phyloP scores from a whole-genome alignment of 352 stramenopile species.

The Peronospora belbahrii region DNA sequence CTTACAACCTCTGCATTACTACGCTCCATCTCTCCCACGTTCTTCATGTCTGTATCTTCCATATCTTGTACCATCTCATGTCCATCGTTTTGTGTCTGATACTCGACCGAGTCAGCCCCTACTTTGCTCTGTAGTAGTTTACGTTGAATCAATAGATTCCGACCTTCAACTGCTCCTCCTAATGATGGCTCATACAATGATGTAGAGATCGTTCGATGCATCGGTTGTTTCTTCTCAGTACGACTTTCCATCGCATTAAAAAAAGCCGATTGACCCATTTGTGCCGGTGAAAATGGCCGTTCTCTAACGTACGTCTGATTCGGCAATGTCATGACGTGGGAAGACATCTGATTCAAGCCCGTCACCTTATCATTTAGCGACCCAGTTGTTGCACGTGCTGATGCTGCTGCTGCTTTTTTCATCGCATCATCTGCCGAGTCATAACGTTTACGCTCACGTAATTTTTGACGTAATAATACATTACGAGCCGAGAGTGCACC shows the following conservation, averaged over 20 bases:
- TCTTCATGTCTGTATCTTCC: slow-evolving; percentile 29
- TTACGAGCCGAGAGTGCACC: slow-evolving; percentile 66
- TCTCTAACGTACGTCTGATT: not conserved
- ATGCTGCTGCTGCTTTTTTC: slow-evolving; percentile 33
- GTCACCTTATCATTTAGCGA: no score
- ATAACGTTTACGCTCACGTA: slow-evolving; percentile 71
- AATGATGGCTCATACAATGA: slow-evolving; percentile 8
- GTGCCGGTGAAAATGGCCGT: slow-evolving; percentile 24
- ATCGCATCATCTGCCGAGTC: slow-evolving; percentile 82
- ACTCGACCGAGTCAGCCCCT: slow-evolving; percentile 73
- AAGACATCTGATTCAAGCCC: no score
- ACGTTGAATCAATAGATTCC: slow-evolving; percentile 64
- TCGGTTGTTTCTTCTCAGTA: slow-evolving; percentile 12
- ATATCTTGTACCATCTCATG: not conserved
- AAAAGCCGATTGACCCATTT: slow-evolving; percentile 36
- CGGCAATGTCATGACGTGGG: no score
- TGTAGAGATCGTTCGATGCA: slow-evolving; percentile 9
- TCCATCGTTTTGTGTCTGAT: slow-evolving; percentile 40
- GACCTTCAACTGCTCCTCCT: slow-evolving; percentile 35
- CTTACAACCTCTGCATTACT: slow-evolving; percentile 18
- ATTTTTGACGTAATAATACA: slow-evolving; percentile 62
- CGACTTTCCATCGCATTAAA: slow-evolving; percentile 35
- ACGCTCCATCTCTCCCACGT: slow-evolving; percentile 9
- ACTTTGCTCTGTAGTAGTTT: slow-evolving; percentile 66
- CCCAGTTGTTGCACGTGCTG: slow-evolving; percentile 9